Evolutionary conservation across 2,329 filamentous ascomycete genomes (phyloP).

Genomic region (Fusarium pseudograminearum): DNA sequence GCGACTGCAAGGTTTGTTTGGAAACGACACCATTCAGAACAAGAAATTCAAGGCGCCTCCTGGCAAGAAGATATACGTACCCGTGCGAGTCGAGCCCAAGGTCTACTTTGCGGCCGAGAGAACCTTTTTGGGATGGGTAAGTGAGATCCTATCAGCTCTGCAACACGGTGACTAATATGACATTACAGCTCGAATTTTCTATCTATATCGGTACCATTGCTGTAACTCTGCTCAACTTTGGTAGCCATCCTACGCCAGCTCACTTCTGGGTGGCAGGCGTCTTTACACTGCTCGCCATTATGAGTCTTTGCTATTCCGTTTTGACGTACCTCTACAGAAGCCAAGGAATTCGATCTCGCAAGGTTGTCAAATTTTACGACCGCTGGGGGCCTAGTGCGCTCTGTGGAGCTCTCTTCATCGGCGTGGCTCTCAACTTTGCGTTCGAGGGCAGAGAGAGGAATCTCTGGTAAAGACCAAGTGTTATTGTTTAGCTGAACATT

Average conservation of each 20-base stretch:
- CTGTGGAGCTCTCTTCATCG: constrained; percentile 77
- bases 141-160: constrained; percentile 47
- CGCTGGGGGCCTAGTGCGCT: constrained; percentile 84
- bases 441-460: constrained; percentile 75
- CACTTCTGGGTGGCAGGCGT: constrained; percentile 78
- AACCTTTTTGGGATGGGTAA: constrained; percentile 93
- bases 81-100: constrained; percentile 95
- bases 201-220: constrained; percentile 93
- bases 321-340: constrained; percentile 90
- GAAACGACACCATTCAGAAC: constrained; percentile 65
- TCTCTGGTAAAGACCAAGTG: constrained; percentile 58
- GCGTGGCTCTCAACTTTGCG: constrained; percentile 83
- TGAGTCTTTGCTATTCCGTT: constrained; percentile 85
- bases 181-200: constrained; percentile 84
- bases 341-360: constrained; percentile 82
- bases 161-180: constrained; percentile 8
- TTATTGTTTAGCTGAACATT: constrained; percentile 9
- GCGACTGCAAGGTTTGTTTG: constrained; percentile 65
- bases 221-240: constrained; percentile 85
- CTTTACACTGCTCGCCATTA: constrained; percentile 84
- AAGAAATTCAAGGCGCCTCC: constrained; percentile 78
- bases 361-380: constrained; percentile 93
- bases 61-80: constrained; percentile 94
- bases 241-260: constrained; percentile 65
- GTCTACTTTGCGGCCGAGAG: constrained; percentile 97